Base-by-base conservation (phyloP, 116 monocot genomes). In the Cymodocea nodosa region DNA sequence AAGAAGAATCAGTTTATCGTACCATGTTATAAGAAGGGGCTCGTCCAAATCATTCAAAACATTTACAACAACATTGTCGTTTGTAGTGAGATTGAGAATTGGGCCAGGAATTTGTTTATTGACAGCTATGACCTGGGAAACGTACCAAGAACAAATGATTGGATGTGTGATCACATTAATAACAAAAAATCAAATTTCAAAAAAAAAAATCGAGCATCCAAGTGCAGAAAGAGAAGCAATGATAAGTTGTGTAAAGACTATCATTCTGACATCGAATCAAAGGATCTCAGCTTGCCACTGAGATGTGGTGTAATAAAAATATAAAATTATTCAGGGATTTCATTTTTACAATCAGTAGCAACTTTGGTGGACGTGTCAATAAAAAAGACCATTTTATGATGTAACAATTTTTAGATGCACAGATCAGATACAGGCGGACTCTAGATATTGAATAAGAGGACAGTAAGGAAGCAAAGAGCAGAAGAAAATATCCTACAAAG, bases 21-120 rank as follows among this genome's bases (percentile, higher is more conserved):
- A 92, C 92, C 92, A 92, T 19, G 85, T 82, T 23, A 92, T 61
- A 11, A 92, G 85, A 2, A 87, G 65, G 0, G 82, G 78, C 48
- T 92, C 92, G 52, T 92, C 92, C 36, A 92, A 75, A 60, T 79
- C 80, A 60, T 92, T 92, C 66, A 78, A 76, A 17, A 92, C 92
- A 22, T 92, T 92, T 16, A 87, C 85, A 17, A 74, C 81, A 18
- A 93, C 77, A 69, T 93, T 93, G 72, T 78, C 77, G 73, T 93
- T 93, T 65, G 93, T 93, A 40, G 83, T 88, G 23, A 88, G 62
- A 70, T 93, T 88, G 57, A 93, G 36, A 16, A 83, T 48, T 13
- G 93, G 93, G 6, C 93, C 88, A 16, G 93, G 93, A 23, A 93
- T 85, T 50, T 88, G 59, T 18, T 75, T 76, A 56, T 88, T 88